Conservation (phyloP, 768 basidiomycete species). For the Pleurotus tuoliensis region DNA sequence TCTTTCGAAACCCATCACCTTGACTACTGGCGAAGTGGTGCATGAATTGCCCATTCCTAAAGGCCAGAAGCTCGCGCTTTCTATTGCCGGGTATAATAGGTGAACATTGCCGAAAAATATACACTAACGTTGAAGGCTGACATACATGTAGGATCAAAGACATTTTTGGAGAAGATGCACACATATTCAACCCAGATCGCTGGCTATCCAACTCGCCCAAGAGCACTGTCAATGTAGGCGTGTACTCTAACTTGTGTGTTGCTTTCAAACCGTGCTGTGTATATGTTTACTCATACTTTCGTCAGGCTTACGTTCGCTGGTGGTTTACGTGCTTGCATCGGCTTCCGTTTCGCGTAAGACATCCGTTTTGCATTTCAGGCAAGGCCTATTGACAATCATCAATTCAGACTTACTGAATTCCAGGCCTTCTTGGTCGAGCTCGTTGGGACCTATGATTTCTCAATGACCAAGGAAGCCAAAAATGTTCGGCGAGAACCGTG, state of each 20-base stretch:
- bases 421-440: slow-evolving; percentile 57
- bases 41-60: slow-evolving; percentile 35
- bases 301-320: slow-evolving; percentile 39
- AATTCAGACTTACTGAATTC: slow-evolving; percentile 39
- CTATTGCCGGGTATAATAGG: slow-evolving; percentile 18
- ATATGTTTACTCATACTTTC: not conserved
- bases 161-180: slow-evolving; percentile 55
- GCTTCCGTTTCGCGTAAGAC: slow-evolving; percentile 41
- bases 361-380: not conserved
- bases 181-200: slow-evolving; percentile 50
- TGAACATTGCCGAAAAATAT: not conserved
- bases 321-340: slow-evolving; percentile 44
- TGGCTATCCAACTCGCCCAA: slow-evolving; percentile 41
- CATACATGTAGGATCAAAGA: slow-evolving; percentile 32
- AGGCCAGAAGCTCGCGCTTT: slow-evolving; percentile 35
- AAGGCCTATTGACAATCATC: not conserved
- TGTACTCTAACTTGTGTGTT: slow-evolving; percentile 40
- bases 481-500: slow-evolving; percentile 35
- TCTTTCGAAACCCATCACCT: slow-evolving; percentile 37
- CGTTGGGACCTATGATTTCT: slow-evolving; percentile 49
- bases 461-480: slow-evolving; percentile 31
- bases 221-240: slow-evolving; percentile 37
- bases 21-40: slow-evolving; percentile 29
- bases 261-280: not conserved
- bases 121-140: too few species aligned